Percentiles rank a stretch among this genome's conserved stretches.
These are phyloP conservation scores for Hansenula sp. DNA, from an alignment of 1,139 yeast species.

Conservation along the genomic window DNA sequence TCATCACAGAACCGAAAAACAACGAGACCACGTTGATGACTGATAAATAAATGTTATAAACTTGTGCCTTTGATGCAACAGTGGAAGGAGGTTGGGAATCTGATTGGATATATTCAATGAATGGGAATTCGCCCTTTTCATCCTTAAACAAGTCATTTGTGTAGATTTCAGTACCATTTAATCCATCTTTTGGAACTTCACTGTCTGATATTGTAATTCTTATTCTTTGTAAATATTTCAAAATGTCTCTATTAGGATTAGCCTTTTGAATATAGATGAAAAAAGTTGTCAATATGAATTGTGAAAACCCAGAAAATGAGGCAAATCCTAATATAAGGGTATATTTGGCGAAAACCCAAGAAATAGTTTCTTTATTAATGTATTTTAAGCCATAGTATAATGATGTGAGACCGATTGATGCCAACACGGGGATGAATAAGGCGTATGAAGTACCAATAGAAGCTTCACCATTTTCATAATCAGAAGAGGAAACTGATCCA, in stretches of 20 bases:
- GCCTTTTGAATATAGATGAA: constrained; percentile 17
- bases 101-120: constrained; percentile 19
- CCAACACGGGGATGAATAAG: constrained; percentile 37
- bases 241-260: constrained; percentile 15
- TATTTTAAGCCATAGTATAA: constrained; percentile 35
- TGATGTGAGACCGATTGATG: constrained; percentile 32
- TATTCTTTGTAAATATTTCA: neutral
- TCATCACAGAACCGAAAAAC: constrained; percentile 22
- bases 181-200: neutral
- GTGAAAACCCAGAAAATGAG: constrained; percentile 21
- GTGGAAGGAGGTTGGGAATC: constrained; percentile 15
- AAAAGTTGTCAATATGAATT: neutral
- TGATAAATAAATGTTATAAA: constrained; percentile 32
- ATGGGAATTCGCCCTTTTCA: constrained; percentile 16
- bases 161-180: neutral
- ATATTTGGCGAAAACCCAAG: constrained; percentile 30
- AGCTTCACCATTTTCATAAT: constrained; percentile 9
- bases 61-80: constrained; percentile 28
- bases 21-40: constrained; percentile 28
- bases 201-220: neutral
- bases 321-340: constrained; percentile 28
- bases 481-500: neutral
- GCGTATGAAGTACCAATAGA: constrained; percentile 29
- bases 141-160: neutral
- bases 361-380: constrained; percentile 27